These are phyloP conservation scores for Colletotrichum echinochloae DNA, from an alignment of 2,329 filamentous ascomycete genomes.

Conservation along the genomic window DNA sequence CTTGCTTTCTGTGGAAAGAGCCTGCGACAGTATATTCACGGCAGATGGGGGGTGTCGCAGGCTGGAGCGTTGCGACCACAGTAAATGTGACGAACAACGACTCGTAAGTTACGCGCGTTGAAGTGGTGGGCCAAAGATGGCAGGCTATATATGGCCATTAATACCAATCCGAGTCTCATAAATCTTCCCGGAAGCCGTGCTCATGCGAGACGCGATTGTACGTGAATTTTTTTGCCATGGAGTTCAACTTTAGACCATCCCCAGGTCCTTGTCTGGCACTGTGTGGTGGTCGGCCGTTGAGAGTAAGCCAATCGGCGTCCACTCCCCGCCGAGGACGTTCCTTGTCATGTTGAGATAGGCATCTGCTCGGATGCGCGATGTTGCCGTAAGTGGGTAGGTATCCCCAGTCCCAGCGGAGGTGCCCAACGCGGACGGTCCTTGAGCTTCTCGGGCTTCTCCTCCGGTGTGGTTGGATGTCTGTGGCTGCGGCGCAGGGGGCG, in stretches of 20 bases:
- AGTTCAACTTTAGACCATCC: neutral
- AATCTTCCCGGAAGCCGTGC: neutral
- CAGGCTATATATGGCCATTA: neutral
- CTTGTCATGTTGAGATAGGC: conserved; percentile 51
- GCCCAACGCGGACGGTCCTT: neutral
- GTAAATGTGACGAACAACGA: conserved; percentile 7
- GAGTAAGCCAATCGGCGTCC: conserved; percentile 50
- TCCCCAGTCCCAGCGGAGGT: neutral
- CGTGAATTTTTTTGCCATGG: neutral
- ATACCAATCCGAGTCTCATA: conserved; percentile 15
- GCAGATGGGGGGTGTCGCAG: conserved; percentile 43
- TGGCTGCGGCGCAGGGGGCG: neutral
- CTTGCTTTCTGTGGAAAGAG: conserved; percentile 46
- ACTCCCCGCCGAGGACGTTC: conserved; percentile 46
- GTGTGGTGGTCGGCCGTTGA: conserved; percentile 52
- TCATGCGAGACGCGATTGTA: neutral
- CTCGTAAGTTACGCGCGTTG: neutral
- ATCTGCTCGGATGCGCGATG: conserved; percentile 46
- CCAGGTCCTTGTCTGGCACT: conserved; percentile 50
- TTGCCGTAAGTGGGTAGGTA: neutral
- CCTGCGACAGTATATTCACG: conserved; percentile 45
- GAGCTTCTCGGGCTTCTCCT: neutral
- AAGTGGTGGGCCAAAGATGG: neutral
- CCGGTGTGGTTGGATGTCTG: no score
- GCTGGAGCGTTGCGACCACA: conserved; percentile 45